These are phyloP conservation scores for Dactylellina drechsleri DNA, from an alignment of 2,329 filamentous ascomycete genomes.

Conservation along the genomic window DNA sequence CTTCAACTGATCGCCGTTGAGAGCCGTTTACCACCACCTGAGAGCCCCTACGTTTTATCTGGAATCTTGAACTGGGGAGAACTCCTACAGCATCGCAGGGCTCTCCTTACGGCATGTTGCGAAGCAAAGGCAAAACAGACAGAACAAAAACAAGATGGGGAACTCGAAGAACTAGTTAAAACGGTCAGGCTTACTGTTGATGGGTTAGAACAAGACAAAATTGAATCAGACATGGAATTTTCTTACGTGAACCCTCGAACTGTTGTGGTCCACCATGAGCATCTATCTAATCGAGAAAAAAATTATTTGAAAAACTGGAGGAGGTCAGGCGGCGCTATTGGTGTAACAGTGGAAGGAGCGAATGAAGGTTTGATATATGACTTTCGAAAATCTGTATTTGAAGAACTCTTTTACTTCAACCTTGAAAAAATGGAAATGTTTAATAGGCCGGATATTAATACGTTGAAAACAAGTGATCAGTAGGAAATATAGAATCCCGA, in stretches of 20 bases:
- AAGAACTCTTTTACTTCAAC: conserved; percentile 51
- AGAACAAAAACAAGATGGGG: background rate
- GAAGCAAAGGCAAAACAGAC: background rate
- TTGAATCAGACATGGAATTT: conserved; percentile 22
- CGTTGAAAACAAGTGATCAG: background rate
- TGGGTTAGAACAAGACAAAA: conserved; percentile 17
- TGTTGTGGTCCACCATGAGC: conserved; percentile 17
- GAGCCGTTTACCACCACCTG: conserved; percentile 37
- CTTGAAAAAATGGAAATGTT: conserved; percentile 3
- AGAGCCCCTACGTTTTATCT: conserved; percentile 34
- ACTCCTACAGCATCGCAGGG: conserved; percentile 29
- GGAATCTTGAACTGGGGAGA: conserved; percentile 40
- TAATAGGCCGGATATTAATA: background rate
- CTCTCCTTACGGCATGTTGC: conserved; percentile 27
- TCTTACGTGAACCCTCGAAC: conserved; percentile 25
- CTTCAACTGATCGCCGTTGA: conserved; percentile 41
- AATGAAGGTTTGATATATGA: conserved; percentile 37
- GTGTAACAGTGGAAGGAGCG: conserved; percentile 28
- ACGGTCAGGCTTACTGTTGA: conserved; percentile 24
- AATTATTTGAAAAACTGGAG: conserved; percentile 41
- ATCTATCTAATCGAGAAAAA: conserved; percentile 19
- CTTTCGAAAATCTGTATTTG: conserved; percentile 46
- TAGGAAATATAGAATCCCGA: background rate
- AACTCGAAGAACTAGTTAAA: conserved; percentile 17
- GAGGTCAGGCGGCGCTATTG: conserved; percentile 29